A percentile compares a stretch with the other conserved stretches of the same genome.
These are phyloP conservation scores for Cyclanthera cordifolia DNA, from an alignment of 306 rosid genomes.

Conservation along the genomic window DNA sequence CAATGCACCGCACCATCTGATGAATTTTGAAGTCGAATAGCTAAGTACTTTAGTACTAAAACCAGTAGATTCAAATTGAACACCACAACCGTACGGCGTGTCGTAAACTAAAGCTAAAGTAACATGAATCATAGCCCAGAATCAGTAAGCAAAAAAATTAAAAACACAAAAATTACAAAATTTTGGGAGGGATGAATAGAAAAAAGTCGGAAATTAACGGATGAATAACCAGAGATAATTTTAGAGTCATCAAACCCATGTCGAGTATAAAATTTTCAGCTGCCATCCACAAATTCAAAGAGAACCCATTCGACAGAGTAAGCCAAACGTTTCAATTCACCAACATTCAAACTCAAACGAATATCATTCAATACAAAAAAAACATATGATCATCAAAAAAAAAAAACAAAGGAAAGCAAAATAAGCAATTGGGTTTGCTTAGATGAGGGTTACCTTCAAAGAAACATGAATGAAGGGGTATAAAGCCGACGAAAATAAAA, in stretches of 20 bases:
- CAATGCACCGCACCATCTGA: background rate
- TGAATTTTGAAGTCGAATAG: background rate
- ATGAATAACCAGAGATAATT: background rate
- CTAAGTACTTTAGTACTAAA: background rate
- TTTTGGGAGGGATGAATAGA: background rate
- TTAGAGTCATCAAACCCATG: background rate
- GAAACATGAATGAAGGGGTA: constrained; percentile 3
- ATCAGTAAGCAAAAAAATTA: background rate
- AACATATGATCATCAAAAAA: background rate
- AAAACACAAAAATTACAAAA: background rate
- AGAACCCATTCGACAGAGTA: background rate
- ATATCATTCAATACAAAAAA: background rate
- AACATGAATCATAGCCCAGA: background rate
- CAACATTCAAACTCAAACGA: background rate
- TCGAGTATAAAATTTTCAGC: background rate
- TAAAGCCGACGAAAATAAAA: background rate
- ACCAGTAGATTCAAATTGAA: background rate
- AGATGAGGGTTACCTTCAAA: constrained; percentile 3
- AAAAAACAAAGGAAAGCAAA: background rate
- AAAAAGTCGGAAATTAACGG: background rate
- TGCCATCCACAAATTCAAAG: background rate
- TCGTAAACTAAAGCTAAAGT: background rate
- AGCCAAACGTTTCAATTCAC: background rate
- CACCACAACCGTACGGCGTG: background rate
- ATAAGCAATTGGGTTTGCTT: background rate